phyloP scores from a whole-genome alignment of 2,329 filamentous ascomycete genomes.

The Tothia fuscella region DNA sequence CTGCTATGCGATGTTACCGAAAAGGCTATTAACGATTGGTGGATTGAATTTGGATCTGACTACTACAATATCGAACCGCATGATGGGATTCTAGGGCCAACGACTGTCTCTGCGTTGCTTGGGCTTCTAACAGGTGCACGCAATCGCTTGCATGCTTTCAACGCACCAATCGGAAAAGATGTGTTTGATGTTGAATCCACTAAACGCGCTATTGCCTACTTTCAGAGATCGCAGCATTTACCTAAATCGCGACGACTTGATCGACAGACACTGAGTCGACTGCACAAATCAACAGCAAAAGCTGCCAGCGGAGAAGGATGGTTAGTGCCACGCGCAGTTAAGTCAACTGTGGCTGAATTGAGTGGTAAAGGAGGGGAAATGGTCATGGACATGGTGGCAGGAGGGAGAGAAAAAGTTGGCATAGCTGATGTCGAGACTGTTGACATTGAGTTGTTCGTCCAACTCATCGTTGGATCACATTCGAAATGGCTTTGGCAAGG shows the following conservation, averaged over 20 bases:
- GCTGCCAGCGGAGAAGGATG: slow-evolving; percentile 81
- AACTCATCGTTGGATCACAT: slow-evolving; percentile 66
- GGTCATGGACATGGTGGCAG: slow-evolving; percentile 84
- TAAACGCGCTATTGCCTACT: slow-evolving; percentile 73
- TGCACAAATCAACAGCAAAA: slow-evolving; percentile 79
- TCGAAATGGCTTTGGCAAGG: slow-evolving; percentile 93
- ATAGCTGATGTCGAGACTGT: slow-evolving; percentile 88
- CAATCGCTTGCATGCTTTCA: slow-evolving; percentile 75
- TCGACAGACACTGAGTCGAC: slow-evolving; percentile 64
- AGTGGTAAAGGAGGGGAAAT: slow-evolving; percentile 90
- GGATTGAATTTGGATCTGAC: slow-evolving; percentile 84
- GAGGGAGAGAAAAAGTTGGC: slow-evolving; percentile 63
- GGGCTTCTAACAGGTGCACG: slow-evolving; percentile 82
- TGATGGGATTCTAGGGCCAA: slow-evolving; percentile 85
- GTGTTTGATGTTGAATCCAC: slow-evolving; percentile 75
- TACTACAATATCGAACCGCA: slow-evolving; percentile 87
- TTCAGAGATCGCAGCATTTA: slow-evolving; percentile 81
- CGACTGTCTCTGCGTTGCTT: slow-evolving; percentile 76
- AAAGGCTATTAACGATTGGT: slow-evolving; percentile 84
- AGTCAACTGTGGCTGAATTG: slow-evolving; percentile 87
- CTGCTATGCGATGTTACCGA: slow-evolving; percentile 90
- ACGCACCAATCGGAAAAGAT: slow-evolving; percentile 78
- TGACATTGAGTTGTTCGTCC: slow-evolving; percentile 74
- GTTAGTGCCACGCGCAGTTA: slow-evolving; percentile 83
- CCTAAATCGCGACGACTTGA: slow-evolving; percentile 69